These are phyloP conservation scores for Rubia balearica DNA, from an alignment of 305 asterid genomes.

Conservation along the genomic window DNA sequence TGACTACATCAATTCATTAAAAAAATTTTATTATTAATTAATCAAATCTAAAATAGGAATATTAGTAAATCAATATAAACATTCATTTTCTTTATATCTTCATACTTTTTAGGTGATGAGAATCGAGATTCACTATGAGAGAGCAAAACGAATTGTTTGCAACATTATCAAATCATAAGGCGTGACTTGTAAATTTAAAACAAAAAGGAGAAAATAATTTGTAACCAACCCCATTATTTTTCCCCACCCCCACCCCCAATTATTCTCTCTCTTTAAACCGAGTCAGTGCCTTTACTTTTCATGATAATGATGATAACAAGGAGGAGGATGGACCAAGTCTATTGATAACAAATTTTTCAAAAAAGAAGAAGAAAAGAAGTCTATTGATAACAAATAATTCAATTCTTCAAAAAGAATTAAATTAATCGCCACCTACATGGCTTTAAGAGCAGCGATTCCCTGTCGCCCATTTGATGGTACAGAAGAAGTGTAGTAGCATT, in stretches of 20 bases:
- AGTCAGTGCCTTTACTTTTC: not conserved
- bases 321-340: not conserved
- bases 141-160: too few relatives aligned
- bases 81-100: too few relatives aligned
- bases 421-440: not conserved
- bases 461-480: slow-evolving; percentile 16
- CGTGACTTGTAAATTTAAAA: not conserved
- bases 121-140: too few relatives aligned
- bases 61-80: too few relatives aligned
- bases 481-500: slow-evolving; percentile 7
- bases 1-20: too few relatives aligned
- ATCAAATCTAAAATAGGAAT: too few relatives aligned
- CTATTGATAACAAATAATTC: not conserved
- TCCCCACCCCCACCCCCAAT: too few relatives aligned
- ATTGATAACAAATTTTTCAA: not conserved
- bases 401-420: not conserved
- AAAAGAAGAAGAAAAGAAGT: not conserved
- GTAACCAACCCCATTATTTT: not conserved
- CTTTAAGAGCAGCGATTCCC: not conserved
- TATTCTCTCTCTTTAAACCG: too few relatives aligned
- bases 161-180: too few relatives aligned
- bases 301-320: not conserved
- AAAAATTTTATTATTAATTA: too few relatives aligned
- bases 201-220: too few relatives aligned
- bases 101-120: too few relatives aligned